Conservation (phyloP, 2,329 filamentous ascomycete species). For the Colletotrichum theobromicola region DNA sequence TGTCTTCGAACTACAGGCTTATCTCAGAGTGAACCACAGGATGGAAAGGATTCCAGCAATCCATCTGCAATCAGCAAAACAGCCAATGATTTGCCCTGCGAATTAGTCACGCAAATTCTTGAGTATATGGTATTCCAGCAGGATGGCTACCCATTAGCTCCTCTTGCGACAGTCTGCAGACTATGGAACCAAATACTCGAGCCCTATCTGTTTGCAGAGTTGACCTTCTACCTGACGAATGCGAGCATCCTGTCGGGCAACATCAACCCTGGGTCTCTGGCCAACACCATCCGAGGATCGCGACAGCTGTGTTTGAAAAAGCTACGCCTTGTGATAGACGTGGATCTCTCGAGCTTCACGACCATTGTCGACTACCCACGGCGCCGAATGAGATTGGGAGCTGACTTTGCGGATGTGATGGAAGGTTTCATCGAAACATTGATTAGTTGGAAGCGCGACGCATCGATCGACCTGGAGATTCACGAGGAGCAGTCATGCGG, state of each 20-base stretch:
- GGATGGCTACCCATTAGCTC: not conserved
- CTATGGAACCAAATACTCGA: not conserved
- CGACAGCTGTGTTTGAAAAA: not conserved
- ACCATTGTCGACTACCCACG: not conserved
- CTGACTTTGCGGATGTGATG: not conserved
- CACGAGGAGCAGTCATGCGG: not conserved
- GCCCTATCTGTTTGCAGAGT: not conserved
- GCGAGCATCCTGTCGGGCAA: not conserved
- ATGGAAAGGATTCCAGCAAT: not conserved
- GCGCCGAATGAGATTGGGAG: not conserved
- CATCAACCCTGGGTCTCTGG: not conserved
- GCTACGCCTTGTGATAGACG: not conserved
- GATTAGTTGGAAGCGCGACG: not conserved
- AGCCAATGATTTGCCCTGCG: not conserved
- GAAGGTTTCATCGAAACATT: not conserved
- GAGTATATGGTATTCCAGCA: not conserved
- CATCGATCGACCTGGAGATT: not conserved
- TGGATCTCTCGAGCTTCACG: not conserved
- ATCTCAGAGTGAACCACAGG: not conserved
- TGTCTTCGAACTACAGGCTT: not conserved
- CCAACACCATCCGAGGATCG: not conserved
- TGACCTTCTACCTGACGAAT: not conserved
- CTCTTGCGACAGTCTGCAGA: not conserved
- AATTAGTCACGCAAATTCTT: not conserved
- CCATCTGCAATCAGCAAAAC: not conserved